phyloP scores from a whole-genome alignment of 129 eudicot species.

The Flaveria brownii region DNA sequence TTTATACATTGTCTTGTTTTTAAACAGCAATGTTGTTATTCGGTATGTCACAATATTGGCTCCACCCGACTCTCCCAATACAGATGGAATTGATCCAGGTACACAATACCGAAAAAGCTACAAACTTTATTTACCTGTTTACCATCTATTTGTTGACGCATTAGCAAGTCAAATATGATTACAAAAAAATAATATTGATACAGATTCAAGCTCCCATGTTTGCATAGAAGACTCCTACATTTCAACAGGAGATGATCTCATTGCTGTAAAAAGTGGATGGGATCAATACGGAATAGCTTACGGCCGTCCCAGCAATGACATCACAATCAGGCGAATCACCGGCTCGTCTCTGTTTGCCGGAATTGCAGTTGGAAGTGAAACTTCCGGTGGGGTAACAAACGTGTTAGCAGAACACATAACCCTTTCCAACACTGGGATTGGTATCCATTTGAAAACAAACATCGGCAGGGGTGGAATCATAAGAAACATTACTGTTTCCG shows the following conservation, averaged over 20 bases:
- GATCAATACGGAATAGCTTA: constrained; percentile 86
- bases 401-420: constrained; percentile 76
- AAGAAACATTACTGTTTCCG: constrained; percentile 68
- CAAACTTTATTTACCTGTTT: background rate
- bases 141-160: constrained; percentile 9
- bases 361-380: constrained; percentile 89
- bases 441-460: constrained; percentile 88
- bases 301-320: constrained; percentile 66
- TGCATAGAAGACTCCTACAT: constrained; percentile 97
- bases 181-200: background rate
- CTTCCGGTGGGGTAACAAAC: constrained; percentile 77
- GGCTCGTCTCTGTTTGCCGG: constrained; percentile 94
- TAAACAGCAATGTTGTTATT: constrained; percentile 79
- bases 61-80: constrained; percentile 87
- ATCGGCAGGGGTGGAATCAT: constrained; percentile 82
- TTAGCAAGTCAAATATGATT: background rate
- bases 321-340: constrained; percentile 78
- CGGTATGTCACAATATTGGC: constrained; percentile 86
- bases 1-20: background rate
- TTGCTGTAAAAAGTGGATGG: constrained; percentile 98
- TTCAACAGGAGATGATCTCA: constrained; percentile 90
- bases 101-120: constrained; percentile 11
- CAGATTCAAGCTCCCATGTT: constrained; percentile 95
- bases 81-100: constrained; percentile 99
- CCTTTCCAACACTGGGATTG: constrained; percentile 72